These are phyloP conservation scores for Amphicarpaea edgeworthii DNA, from an alignment of 306 rosid genomes.

Conservation along the genomic window DNA sequence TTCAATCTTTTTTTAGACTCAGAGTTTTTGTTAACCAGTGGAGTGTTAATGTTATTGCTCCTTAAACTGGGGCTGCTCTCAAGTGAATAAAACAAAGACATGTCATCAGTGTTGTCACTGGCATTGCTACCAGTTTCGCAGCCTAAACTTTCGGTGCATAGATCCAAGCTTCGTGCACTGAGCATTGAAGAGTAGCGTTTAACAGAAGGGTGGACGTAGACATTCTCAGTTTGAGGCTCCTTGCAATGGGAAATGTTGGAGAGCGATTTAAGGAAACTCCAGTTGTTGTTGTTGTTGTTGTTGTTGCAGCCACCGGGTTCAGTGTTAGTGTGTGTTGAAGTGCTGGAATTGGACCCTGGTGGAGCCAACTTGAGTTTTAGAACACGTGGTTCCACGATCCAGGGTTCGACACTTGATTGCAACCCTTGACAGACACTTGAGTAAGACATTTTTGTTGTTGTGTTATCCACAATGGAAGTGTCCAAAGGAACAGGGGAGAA, in stretches of 20 bases:
- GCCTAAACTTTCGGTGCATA: conserved; percentile 86
- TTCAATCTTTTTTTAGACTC: conserved; percentile 46
- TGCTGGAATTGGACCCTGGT: conserved; percentile 23
- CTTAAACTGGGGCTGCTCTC: conserved; percentile 9
- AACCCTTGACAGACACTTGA: conserved; percentile 58
- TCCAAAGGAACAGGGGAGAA: conserved; percentile 24
- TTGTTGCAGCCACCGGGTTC: not conserved
- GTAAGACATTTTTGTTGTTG: conserved; percentile 50
- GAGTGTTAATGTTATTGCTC: not conserved
- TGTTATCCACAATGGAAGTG: conserved; percentile 21
- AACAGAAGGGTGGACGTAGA: conserved; percentile 64
- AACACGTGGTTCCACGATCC: conserved; percentile 44
- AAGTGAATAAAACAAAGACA: conserved; percentile 45
- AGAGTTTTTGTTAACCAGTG: not conserved
- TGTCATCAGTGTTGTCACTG: conserved; percentile 40
- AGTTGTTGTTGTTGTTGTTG: conserved; percentile 29
- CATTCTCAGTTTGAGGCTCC: conserved; percentile 39
- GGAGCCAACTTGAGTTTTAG: conserved; percentile 55
- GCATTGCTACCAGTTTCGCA: conserved; percentile 72
- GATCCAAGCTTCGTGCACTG: conserved; percentile 66
- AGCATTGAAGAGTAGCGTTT: conserved; percentile 59
- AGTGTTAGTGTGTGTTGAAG: not conserved
- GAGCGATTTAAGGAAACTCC: conserved; percentile 63
- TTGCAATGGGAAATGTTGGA: conserved; percentile 23
- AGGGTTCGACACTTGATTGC: conserved; percentile 59